Base-by-base conservation (phyloP, 257 asterid species). In the Knoxia roxburghii region DNA sequence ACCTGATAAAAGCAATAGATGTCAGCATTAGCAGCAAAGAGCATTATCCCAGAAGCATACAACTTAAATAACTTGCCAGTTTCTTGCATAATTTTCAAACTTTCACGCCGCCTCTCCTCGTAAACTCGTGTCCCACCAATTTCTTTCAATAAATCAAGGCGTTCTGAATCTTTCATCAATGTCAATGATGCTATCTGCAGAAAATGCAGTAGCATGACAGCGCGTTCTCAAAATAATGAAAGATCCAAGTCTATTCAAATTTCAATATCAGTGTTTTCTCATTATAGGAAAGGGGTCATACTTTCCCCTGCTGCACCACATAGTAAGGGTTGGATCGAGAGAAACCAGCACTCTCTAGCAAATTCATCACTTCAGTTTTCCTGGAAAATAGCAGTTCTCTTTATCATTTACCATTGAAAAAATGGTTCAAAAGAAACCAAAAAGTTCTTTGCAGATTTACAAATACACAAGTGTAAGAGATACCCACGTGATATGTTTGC, bases 231-330 rank as follows among this genome's bases (percentile, higher is more conserved):
- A 72, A 18, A 23, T 7, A 27, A 33, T 74, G 41, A 32, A 48
- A 43, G 61, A 65, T 30, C 39, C 54, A 76, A 45, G 52, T 4
- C n/a, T 33, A n/a, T 52, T 15, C 6, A 29, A 26, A 24, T 40
- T 57, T 26, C 53, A 61, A 76, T 41, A 23, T 57, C 69, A 59
- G 5, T 21, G 46, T 15, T 59, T 4, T 30, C 43, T 20, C 10
- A 40, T 55, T 15, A 56, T 23, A 23, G 73, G 39, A 57, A 63
- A 29, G 21, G 26, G 40, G 48, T 14, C 84, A 45, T 80, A 90
- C 97, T 76, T 94, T 94, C 55, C 99, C 99, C 83, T 94, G 99
- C 82, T 94, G 99, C 85, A 94, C 99, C 61, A 94, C 99, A 78
- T 94, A 94, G 80, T 94, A 94, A 43, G 99, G 99, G 85, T 94